phyloP scores from a whole-genome alignment of 176 grass and related monocot genomes.

The Themeda triandra region DNA sequence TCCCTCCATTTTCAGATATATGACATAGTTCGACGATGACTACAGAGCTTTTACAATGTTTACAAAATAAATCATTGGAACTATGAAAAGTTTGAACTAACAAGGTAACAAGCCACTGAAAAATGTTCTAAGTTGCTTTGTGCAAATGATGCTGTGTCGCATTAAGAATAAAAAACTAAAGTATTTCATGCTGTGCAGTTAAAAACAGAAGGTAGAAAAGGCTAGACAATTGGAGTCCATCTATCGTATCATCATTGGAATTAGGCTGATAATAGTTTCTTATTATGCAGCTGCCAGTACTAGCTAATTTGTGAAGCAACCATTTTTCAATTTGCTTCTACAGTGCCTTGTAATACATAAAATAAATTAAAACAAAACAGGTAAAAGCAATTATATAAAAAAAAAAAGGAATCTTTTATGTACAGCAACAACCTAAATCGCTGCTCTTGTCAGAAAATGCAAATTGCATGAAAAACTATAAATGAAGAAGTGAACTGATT shows the following conservation, averaged over 20 bases:
- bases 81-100: neutral
- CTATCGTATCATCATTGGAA: neutral
- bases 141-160: neutral
- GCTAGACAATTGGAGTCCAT: neutral
- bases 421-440: neutral
- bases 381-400: neutral
- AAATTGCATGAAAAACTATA: neutral
- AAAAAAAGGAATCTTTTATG: neutral
- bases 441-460: neutral
- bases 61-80: neutral
- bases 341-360: neutral
- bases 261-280: neutral
- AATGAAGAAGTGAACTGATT: neutral
- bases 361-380: neutral
- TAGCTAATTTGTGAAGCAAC: neutral
- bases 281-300: neutral
- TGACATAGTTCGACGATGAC: neutral
- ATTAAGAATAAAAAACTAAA: neutral
- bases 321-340: neutral
- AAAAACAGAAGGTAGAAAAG: neutral
- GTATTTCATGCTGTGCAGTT: neutral
- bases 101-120: neutral
- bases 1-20: neutral
- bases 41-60: neutral
- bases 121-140: neutral